Evolutionary conservation across 208 protist genomes (phyloP).

Genomic region (Strigomonas galati): DNA sequence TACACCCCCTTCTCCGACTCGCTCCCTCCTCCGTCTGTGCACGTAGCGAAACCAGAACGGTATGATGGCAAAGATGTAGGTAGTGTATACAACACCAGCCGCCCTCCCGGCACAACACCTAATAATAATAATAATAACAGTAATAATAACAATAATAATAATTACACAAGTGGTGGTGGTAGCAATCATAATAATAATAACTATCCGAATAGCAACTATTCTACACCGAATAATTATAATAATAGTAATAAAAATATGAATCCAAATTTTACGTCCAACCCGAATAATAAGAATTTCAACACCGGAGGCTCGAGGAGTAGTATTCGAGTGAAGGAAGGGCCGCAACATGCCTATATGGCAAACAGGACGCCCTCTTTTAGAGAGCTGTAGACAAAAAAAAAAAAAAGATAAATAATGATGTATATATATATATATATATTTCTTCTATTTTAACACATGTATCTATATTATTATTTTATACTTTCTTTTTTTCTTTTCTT

Average conservation of each 20-base stretch:
- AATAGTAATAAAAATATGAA: not conserved
- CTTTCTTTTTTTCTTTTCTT: slow-evolving; percentile 10
- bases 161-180: not conserved
- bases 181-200: slow-evolving; percentile 7
- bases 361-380: too few species aligned
- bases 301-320: not conserved
- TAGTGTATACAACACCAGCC: too few species aligned
- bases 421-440: slow-evolving; percentile 9
- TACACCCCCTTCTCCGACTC: too few species aligned
- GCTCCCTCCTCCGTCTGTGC: too few species aligned
- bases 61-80: too few species aligned
- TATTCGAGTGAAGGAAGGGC: too few species aligned
- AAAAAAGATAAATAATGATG: not conserved
- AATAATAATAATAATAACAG: slow-evolving; percentile 3
- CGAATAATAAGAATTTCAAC: not conserved
- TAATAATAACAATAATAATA: not conserved
- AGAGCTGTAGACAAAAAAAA: too few species aligned
- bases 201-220: slow-evolving; percentile 2
- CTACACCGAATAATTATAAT: not conserved
- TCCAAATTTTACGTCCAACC: slow-evolving; percentile 4
- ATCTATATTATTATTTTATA: slow-evolving; percentile 12
- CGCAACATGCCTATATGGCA: too few species aligned
- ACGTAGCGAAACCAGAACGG: too few species aligned
- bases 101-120: too few species aligned
- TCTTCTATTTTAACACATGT: not conserved